Evolutionary conservation across 371 early-diverging fungal species (phyloP).

Genomic region (Batrachochytrium dendrobatidis): DNA sequence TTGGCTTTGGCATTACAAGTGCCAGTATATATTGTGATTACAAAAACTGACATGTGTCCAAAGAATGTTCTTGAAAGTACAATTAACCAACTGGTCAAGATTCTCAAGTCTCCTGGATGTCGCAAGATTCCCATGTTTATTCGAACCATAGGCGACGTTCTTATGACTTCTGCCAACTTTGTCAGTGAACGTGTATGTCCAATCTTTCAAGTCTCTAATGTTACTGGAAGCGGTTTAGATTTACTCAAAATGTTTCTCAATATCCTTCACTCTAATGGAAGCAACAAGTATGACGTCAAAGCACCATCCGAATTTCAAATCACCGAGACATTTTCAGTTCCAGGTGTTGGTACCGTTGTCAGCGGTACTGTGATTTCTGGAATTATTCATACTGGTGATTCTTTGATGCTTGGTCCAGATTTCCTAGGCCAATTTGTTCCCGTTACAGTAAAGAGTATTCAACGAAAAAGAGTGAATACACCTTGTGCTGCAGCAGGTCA

Average conservation of each 20-base stretch:
- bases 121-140: constrained; percentile 87
- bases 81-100: constrained; percentile 69
- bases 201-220: constrained; percentile 87
- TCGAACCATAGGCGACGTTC: constrained; percentile 65
- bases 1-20: constrained; percentile 75
- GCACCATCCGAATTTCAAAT: constrained; percentile 72
- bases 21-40: constrained; percentile 84
- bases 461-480: constrained; percentile 76
- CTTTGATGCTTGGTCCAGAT: constrained; percentile 81
- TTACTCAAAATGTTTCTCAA: constrained; percentile 77
- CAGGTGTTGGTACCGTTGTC: constrained; percentile 47
- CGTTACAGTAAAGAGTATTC: constrained; percentile 77
- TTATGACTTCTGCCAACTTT: constrained; percentile 72
- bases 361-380: constrained; percentile 75
- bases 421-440: constrained; percentile 66
- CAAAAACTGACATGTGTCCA: constrained; percentile 90
- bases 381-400: constrained; percentile 70
- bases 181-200: constrained; percentile 79
- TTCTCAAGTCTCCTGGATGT: constrained; percentile 81
- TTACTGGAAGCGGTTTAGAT: constrained; percentile 82
- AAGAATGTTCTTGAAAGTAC: constrained; percentile 73
- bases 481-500: constrained; percentile 77
- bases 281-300: constrained; percentile 52
- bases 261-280: constrained; percentile 55
- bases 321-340: constrained; percentile 84